Evolutionary conservation across 805 yeast genomes (phyloP).

Genomic region (Komagataella pseudopastoris): DNA sequence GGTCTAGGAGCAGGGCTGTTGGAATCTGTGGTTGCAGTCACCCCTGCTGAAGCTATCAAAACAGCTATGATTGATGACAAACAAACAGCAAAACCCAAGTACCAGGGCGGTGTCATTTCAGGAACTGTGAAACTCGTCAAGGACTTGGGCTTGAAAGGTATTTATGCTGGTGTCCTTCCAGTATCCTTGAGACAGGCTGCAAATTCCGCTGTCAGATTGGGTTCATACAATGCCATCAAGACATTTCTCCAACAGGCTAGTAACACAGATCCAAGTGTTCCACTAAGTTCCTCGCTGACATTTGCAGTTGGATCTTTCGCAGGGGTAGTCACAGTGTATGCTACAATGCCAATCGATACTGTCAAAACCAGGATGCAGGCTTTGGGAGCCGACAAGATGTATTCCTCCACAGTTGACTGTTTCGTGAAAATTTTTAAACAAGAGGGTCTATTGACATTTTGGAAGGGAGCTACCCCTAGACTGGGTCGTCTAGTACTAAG

Average conservation of each 20-base stretch:
- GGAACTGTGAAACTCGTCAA: constrained; percentile 54
- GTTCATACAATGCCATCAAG: constrained; percentile 84
- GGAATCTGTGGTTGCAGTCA: constrained; percentile 86
- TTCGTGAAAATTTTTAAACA: constrained; percentile 67
- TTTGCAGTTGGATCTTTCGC: constrained; percentile 86
- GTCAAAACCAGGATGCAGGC: constrained; percentile 97
- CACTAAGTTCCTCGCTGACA: constrained; percentile 67
- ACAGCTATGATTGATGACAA: constrained; percentile 93
- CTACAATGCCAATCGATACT: constrained; percentile 93
- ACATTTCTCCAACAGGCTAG: constrained; percentile 59
- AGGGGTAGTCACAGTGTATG: constrained; percentile 78
- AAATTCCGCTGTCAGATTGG: constrained; percentile 87
- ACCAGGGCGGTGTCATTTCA: constrained; percentile 44
- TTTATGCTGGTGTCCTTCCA: constrained; percentile 83
- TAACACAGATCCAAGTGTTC: constrained; percentile 52
- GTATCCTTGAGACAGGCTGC: constrained; percentile 94
- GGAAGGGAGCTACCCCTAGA: constrained; percentile 98
- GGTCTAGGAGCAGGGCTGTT: constrained; percentile 96
- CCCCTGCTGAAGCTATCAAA: constrained; percentile 94
- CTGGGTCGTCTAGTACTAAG: constrained; percentile 82
- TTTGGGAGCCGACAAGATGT: constrained; percentile 58
- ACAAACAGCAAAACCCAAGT: constrained; percentile 62
- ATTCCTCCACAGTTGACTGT: constrained; percentile 70
- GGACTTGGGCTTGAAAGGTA: constrained; percentile 73
- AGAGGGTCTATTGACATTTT: constrained; percentile 83